Base-by-base conservation (phyloP, 2,329 filamentous ascomycete genomes). In the Cyphellophora europaea region DNA sequence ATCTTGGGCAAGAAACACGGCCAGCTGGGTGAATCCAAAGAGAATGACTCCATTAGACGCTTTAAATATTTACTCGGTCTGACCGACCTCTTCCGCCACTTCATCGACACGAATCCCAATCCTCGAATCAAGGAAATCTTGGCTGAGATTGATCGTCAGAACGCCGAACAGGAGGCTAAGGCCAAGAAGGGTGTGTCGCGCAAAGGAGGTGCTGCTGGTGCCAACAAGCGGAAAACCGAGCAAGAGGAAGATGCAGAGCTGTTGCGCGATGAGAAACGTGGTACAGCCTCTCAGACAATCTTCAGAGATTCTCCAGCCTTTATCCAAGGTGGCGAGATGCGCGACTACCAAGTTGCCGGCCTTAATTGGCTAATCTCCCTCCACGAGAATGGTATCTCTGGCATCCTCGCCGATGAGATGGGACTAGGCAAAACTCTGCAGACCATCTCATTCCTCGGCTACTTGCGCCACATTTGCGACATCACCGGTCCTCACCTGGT, bases 331-430 rank as follows among this genome's bases (percentile, higher is more conserved):
- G 79, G 91, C 29, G 67, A 74, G 38, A 95, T 98, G 86, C 79
- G 91, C 54, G 91, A 98, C 59, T 98, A 98, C 61, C 91, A 98
- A 59, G 71, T 98, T 49, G 83, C 85, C 19, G 91, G 91, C 47
- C 69, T 98, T 48, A 98, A 98, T 59, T 98, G 91, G 91, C 73
- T 98, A 30, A 87, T 98, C 49, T 96, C 88, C 10, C 72, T 98
- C 5, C 91, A 98, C 53, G 91, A 98, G 61, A 98, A 98, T 53
- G 91, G 91, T 66, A 98, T 98, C 48, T 96, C 89, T 13, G 91
- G 91, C 49, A 98, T 98, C 44, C 68, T 98, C 32, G 91, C 91
- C 42, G 91, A 98, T 54, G 91, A 98, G 64, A 98, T 98, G 91
- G 91, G 91, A 61, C 71, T 98, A 13, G 91, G 91, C 52, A 98